A percentile compares a stretch with the other conserved stretches of the same genome.
phyloP scores from a whole-genome alignment of 1,284 basidiomycete genomes.

The Ganoderma sinense region DNA sequence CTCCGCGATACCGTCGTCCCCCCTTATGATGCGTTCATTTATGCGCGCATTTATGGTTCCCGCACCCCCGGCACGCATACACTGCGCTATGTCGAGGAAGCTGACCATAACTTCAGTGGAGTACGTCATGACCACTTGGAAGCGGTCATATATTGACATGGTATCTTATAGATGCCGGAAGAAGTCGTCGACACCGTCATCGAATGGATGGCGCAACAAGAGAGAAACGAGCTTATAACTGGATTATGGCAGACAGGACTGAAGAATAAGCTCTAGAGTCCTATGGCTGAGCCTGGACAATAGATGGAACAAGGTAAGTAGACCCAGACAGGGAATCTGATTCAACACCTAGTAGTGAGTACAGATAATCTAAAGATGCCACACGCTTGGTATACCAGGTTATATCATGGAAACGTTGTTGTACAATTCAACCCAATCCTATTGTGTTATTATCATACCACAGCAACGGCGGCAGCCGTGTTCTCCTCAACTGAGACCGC shows the following conservation, averaged over 20 bases:
- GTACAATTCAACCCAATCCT: background rate
- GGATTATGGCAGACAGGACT: conserved; percentile 66
- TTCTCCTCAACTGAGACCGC: background rate
- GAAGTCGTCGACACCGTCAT: conserved; percentile 68
- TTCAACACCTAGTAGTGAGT: background rate
- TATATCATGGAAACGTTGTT: conserved; percentile 20
- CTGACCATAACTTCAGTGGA: conserved; percentile 78
- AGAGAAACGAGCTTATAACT: conserved; percentile 53
- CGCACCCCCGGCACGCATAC: conserved; percentile 71
- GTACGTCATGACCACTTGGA: conserved; percentile 38
- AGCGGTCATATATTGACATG: background rate
- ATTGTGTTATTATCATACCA: conserved; percentile 1
- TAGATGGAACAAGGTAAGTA: background rate
- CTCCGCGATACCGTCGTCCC: conserved; percentile 69
- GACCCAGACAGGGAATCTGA: background rate
- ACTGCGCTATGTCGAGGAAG: conserved; percentile 70
- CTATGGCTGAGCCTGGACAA: background rate
- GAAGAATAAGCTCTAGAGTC: conserved; percentile 23
- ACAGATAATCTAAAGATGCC: background rate
- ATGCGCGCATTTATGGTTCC: conserved; percentile 63
- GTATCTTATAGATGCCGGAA: conserved; percentile 52
- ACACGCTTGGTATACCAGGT: background rate
- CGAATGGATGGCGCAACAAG: conserved; percentile 62
- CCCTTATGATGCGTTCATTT: conserved; percentile 78
- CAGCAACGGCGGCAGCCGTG: background rate